Evolutionary conservation across 371 early-diverging fungal genomes (phyloP), one percentile per base, ranked within the genome.

Genomic region (Lichtheimia corymbifera): DNA sequence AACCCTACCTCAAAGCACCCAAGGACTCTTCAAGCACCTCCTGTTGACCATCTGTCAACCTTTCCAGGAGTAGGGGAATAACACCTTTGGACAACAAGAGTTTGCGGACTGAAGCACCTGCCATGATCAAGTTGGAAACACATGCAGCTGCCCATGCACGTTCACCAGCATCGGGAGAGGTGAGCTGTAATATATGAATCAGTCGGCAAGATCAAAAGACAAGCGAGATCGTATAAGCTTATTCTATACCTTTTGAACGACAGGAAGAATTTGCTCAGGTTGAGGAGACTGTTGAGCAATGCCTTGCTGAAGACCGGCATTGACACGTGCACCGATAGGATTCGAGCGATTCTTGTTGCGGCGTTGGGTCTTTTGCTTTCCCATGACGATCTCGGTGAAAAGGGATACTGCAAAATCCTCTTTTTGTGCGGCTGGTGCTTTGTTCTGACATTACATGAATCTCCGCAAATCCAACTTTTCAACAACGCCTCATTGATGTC

Each of bases 91-190:
- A 83, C 20, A 93, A 79, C 58, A 96, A 77, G 47, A 88, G 63
- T 49, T 88, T 86, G 15, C 93, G 88, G 7, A 83, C 85, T 9
- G 72, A 65, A 12, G 72, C 66, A 43, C 87, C 88, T 13, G 84
- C 78, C 64, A 85, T 73, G 60, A 88, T 70, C 45, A 95, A 71
- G 71, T 93, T 89, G 49, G 93, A 91, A 17, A 92, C 82, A 59
- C 92, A 89, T 4, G 95, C 89, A 5, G 92, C 92, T 1, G 96
- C 93, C 95, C 95, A 95, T 1, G 88, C 90, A 17, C 95, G 82
- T 53, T 96, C 95, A 56, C 83, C 86, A 27, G 88, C 76, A 54
- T 88, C 87, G 28, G 76, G 64, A 0, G 89, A 82, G 11, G 75
- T 73, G 6, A 93, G 67, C 90, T 91, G 11, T 35, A 11, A 6